Evolutionary conservation across 2,329 filamentous ascomycete genomes (phyloP).

Genomic region (Fonsecaea pedrosoi): DNA sequence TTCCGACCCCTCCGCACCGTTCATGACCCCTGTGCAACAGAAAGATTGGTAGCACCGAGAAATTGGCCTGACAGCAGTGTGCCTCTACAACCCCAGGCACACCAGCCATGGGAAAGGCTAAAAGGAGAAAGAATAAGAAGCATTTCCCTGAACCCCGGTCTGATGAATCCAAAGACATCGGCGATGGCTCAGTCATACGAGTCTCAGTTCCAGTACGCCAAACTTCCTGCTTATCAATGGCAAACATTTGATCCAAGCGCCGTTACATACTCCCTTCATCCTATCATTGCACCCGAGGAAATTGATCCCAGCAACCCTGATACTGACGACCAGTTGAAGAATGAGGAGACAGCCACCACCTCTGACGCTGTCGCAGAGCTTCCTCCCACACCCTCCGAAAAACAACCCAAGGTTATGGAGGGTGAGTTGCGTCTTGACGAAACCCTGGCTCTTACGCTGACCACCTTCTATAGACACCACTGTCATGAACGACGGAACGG

Average conservation of each 20-base stretch:
- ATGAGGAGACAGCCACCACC: conserved; percentile 19
- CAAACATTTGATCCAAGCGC: conserved; percentile 51
- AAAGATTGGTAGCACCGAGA: conserved; percentile 27
- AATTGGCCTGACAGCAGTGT: conserved; percentile 20
- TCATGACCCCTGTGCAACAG: conserved; percentile 31
- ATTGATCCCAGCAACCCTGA: conserved; percentile 29
- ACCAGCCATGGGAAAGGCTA: conserved; percentile 48
- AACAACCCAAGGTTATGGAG: conserved; percentile 24
- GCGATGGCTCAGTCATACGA: conserved; percentile 45
- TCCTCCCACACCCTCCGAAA: conserved; percentile 10
- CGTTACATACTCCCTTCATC: conserved; percentile 49
- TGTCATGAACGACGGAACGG: not conserved
- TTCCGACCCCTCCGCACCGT: conserved; percentile 29
- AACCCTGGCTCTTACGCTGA: not conserved
- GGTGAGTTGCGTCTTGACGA: conserved; percentile 18
- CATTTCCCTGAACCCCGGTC: conserved; percentile 43
- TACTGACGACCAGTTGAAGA: conserved; percentile 37
- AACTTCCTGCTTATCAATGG: conserved; percentile 52
- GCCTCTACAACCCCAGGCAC: conserved; percentile 38
- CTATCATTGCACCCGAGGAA: conserved; percentile 35
- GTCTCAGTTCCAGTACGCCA: conserved; percentile 56
- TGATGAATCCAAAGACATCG: conserved; percentile 44
- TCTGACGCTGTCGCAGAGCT: conserved; percentile 15
- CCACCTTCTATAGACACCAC: not conserved
- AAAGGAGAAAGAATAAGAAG: conserved; percentile 47